Base-by-base conservation (phyloP, 768 basidiomycete genomes). In the Lentinula sp. region DNA sequence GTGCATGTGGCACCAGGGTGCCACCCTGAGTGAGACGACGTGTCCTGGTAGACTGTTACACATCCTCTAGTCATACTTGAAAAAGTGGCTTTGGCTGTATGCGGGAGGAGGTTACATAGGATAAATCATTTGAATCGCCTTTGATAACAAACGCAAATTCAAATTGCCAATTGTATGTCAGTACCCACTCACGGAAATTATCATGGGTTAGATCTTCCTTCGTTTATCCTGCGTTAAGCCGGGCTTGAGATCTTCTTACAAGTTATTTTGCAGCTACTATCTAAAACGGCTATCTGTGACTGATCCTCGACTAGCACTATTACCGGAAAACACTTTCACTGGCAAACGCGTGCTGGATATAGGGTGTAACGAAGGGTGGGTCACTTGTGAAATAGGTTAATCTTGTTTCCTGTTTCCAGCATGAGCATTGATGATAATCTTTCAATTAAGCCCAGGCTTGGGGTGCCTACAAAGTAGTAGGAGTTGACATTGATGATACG, bases 311-410 rank as follows among this genome's bases (percentile, higher is more conserved):
- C 78, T 96, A 2, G 76, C 79, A 0, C 73, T 87, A 16, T 73
- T 96, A 1, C 86, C 86, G 0, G 43, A 70, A 3, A 65, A 71
- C 1, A 74, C 88, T 37, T 86, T 94, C 65, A 31, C 61, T 3
- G 80, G 72, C 13, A 82, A 83, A 61, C 74, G 77, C 51, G 87
- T 95, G 2, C 78, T 96, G 10, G 93, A 96, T 71, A 74, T 95
- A 0, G 93, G 93, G 0, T 92, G 91, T 69, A 96, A 95, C 70
- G 87, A 91, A 67, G 93, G 93, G 7, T 84, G 82, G 80, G 86
- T 95, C 39, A 88, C 90, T 1, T 88, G 88, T 68, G 91, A 95
- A 70, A 84, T 95, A n/a, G 93, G 93, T 88, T 64, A 52, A 76
- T 51, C 13, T 23, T 4, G 35, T 2, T 16, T 46, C 28, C 13